These are phyloP conservation scores for Bipolaris oryzae DNA, from an alignment of 2,329 filamentous ascomycete species.

Conservation along the genomic window DNA sequence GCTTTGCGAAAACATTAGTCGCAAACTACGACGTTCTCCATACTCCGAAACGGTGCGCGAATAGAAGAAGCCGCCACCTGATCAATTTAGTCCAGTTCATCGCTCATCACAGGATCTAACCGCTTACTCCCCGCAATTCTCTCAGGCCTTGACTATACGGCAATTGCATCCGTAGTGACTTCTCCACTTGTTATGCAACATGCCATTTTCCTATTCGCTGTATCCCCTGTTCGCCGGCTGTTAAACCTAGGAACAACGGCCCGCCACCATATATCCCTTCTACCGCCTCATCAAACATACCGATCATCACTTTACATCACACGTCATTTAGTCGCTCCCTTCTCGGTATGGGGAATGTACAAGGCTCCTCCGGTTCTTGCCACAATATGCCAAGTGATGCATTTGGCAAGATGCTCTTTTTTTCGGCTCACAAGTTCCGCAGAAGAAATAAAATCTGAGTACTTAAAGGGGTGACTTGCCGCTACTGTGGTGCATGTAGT, in stretches of 20 bases:
- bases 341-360: slow-evolving; percentile 4
- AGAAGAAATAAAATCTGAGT: slow-evolving; percentile 3
- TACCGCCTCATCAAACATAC: slow-evolving; percentile 35
- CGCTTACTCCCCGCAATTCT: slow-evolving; percentile 18
- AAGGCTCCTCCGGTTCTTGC: slow-evolving; percentile 6
- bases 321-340: slow-evolving; percentile 11
- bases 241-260: slow-evolving; percentile 38
- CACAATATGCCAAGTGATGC: slow-evolving; percentile 30
- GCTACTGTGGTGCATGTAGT: neutral
- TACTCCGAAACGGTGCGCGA: neutral
- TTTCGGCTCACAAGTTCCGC: slow-evolving; percentile 12
- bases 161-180: slow-evolving; percentile 20
- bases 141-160: slow-evolving; percentile 13
- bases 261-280: slow-evolving; percentile 35
- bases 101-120: slow-evolving; percentile 15
- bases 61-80: neutral
- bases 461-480: slow-evolving; percentile 30
- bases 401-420: slow-evolving; percentile 16
- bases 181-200: slow-evolving; percentile 19
- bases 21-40: neutral
- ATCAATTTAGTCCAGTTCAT: slow-evolving; percentile 3
- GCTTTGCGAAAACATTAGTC: neutral
- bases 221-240: slow-evolving; percentile 29
- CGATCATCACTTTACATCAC: slow-evolving; percentile 34
- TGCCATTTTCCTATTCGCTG: slow-evolving; percentile 30